These are phyloP conservation scores for Capsicum baccatum DNA, from an alignment of 257 asterid species.

Conservation along the genomic window DNA sequence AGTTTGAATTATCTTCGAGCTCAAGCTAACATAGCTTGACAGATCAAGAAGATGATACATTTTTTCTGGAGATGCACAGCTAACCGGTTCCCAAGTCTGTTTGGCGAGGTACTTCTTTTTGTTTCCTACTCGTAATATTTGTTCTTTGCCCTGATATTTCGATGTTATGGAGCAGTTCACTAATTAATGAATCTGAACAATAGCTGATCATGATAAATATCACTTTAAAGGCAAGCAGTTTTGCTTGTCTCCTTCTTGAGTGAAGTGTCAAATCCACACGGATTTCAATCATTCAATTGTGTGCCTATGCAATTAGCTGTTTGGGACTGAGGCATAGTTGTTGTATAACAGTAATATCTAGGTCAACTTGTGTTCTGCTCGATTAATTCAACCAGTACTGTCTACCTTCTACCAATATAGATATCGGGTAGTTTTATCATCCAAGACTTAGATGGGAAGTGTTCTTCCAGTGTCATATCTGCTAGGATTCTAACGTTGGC, in stretches of 20 bases:
- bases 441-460: too few species aligned
- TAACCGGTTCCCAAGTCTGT: background rate
- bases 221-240: background rate
- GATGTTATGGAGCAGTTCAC: background rate
- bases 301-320: background rate
- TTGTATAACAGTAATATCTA: background rate
- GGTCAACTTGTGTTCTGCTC: too few species aligned
- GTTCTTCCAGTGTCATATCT: background rate
- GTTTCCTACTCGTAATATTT: background rate
- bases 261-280: conserved; percentile 11
- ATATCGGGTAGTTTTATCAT: background rate
- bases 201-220: background rate
- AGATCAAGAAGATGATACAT: background rate
- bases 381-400: background rate
- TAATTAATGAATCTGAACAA: background rate
- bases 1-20: too few species aligned
- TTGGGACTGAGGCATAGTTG: background rate
- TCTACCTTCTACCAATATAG: background rate
- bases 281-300: background rate
- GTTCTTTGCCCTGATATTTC: background rate
- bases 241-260: background rate
- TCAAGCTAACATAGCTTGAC: background rate
- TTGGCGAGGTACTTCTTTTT: background rate
- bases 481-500: background rate
- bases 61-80: background rate